These are phyloP conservation scores for Plasmodium cynomolgi DNA, from an alignment of 169 alveolate species.

Conservation along the genomic window DNA sequence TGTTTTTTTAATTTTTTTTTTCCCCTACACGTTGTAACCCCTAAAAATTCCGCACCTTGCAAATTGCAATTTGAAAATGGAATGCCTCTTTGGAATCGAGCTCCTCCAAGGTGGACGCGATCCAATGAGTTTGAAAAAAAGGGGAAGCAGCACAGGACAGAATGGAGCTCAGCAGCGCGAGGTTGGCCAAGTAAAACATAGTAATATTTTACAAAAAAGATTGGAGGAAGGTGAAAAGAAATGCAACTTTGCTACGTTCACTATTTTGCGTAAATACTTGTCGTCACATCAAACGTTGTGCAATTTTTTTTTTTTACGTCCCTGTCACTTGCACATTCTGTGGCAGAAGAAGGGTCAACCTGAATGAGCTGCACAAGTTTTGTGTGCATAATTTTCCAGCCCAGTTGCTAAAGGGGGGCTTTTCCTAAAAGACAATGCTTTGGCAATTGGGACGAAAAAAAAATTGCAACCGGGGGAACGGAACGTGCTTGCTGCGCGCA, in stretches of 20 bases:
- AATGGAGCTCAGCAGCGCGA: not conserved
- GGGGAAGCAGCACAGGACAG: not conserved
- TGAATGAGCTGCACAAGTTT: not conserved
- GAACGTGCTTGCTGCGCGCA: not conserved
- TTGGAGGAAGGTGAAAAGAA: not conserved
- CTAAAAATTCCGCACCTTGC: not conserved
- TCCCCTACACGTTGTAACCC: not conserved
- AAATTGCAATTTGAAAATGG: not conserved
- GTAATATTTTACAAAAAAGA: not conserved
- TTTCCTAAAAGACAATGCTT: not conserved
- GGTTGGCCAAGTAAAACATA: not conserved
- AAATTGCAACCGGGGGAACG: not conserved
- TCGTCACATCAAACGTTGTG: not conserved
- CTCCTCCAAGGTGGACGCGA: not conserved
- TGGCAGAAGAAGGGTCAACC: not conserved
- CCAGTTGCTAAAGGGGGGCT: not conserved
- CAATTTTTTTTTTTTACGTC: not conserved
- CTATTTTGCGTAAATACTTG: not conserved
- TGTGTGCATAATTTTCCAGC: not conserved
- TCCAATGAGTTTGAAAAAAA: not conserved
- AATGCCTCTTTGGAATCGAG: not conserved
- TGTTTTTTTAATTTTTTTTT: not conserved
- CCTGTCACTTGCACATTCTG: not conserved
- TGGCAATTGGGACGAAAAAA: not conserved
- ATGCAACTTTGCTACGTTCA: not conserved